A percentile compares a stretch with the other conserved stretches of the same genome.
Conservation (phyloP, 2,329 filamentous ascomycete genomes). For the Purpureocillium takamizusanense region DNA sequence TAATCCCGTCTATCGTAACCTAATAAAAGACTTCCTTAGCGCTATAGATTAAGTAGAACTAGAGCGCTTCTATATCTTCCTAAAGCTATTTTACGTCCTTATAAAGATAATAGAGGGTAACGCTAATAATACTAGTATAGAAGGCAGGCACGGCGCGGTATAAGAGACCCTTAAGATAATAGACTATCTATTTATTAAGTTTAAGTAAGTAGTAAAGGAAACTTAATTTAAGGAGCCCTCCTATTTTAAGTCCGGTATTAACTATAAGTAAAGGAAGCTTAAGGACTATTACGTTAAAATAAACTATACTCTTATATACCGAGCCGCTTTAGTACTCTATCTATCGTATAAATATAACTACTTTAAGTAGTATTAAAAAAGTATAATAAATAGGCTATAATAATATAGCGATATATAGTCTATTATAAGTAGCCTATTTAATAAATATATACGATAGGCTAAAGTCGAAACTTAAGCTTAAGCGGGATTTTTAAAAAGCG, state of each 20-base stretch:
- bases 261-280: constrained; percentile 2
- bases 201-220: constrained; percentile 1
- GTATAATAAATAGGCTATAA: background rate
- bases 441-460: no score
- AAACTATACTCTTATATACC: constrained; percentile 1
- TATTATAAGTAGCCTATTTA: background rate
- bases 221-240: background rate
- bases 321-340: constrained; percentile 2
- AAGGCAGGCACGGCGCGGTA: background rate
- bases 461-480: background rate
- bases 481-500: background rate
- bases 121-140: background rate
- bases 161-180: constrained; percentile 2
- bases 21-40: constrained; percentile 1
- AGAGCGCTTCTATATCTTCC: constrained; percentile 1
- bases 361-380: constrained; percentile 1
- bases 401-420: constrained; percentile 1
- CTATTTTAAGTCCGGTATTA: background rate
- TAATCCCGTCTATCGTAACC: background rate
- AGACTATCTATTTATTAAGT: constrained; percentile 1
- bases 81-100: constrained; percentile 1
- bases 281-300: constrained; percentile 2
- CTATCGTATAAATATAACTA: constrained; percentile 3
- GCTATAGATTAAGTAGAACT: background rate
- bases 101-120: background rate